A percentile compares a stretch with the other conserved stretches of the same genome.
Evolutionary conservation across 2,329 filamentous ascomycete genomes (phyloP).

Genomic region (Allantophomopsis lycopodina): DNA sequence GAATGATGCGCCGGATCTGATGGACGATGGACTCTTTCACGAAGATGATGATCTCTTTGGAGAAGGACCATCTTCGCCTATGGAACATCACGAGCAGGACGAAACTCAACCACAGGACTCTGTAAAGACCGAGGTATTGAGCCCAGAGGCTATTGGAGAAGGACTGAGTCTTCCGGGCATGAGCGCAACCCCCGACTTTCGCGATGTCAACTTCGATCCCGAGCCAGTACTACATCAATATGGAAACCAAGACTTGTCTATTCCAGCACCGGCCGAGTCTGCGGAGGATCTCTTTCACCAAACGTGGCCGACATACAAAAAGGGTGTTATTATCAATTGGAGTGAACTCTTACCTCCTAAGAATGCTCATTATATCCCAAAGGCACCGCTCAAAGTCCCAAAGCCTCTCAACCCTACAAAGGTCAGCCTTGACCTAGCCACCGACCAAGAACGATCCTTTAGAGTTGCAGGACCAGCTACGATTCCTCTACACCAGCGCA

Average conservation of each 20-base stretch:
- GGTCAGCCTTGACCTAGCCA: constrained; percentile 70
- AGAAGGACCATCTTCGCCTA: constrained; percentile 28
- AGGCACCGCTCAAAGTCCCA: constrained; percentile 65
- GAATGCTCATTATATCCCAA: constrained; percentile 63
- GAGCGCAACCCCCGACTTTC: constrained; percentile 10
- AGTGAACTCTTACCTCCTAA: constrained; percentile 74
- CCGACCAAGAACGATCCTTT: constrained; percentile 79
- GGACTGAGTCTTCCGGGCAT: constrained; percentile 8
- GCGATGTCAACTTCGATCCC: constrained; percentile 33
- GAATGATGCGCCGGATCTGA: constrained; percentile 15
- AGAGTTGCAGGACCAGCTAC: constrained; percentile 52
- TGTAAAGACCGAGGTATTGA: constrained; percentile 1
- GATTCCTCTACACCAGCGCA: constrained; percentile 36
- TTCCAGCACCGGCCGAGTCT: constrained; percentile 58
- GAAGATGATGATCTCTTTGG: constrained; percentile 56
- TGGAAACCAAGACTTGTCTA: constrained; percentile 44
- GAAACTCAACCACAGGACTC: constrained; percentile 9
- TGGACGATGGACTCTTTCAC: constrained; percentile 45
- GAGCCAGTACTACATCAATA: constrained; percentile 16
- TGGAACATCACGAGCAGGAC: constrained; percentile 11
- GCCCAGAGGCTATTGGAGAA: constrained; percentile 5
- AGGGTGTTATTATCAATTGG: constrained; percentile 62
- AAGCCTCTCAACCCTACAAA: constrained; percentile 79
- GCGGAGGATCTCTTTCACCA: constrained; percentile 64
- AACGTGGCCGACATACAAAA: constrained; percentile 70